A percentile compares a stretch with the other conserved stretches of the same genome.
Conservation (phyloP, 148 eudicot genomes). For the Rhododendron ferrugineum region DNA sequence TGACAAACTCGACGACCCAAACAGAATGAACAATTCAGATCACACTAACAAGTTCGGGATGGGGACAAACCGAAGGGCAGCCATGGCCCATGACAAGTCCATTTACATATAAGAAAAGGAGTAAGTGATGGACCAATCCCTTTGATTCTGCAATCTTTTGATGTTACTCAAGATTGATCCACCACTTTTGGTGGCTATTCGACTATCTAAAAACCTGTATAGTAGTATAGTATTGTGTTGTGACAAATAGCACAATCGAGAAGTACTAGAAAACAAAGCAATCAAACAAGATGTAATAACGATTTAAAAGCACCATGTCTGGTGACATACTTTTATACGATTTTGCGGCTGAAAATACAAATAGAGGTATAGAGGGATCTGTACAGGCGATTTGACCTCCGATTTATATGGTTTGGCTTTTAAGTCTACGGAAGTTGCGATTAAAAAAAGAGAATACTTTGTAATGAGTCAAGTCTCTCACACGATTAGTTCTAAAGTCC, state of each 20-base stretch:
- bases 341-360: background rate
- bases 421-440: background rate
- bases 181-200: background rate
- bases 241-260: background rate
- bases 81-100: too few relatives aligned
- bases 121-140: constrained; percentile 16
- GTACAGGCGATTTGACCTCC: background rate
- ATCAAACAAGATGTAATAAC: background rate
- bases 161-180: constrained; percentile 7
- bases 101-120: too few relatives aligned
- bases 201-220: too few relatives aligned
- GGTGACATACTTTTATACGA: background rate
- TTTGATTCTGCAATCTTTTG: constrained; percentile 28
- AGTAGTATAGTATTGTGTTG: background rate
- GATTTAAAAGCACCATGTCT: background rate
- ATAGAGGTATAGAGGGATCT: background rate
- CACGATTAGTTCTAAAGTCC: background rate
- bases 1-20: too few relatives aligned
- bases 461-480: too few relatives aligned
- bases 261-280: background rate
- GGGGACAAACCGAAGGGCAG: too few relatives aligned
- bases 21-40: too few relatives aligned
- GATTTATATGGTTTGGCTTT: background rate
- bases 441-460: too few relatives aligned
- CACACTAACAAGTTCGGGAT: too few relatives aligned